Percentiles rank a stretch among this genome's conserved stretches.
Conservation (phyloP, 23 red algal genomes). For the Chondrus crispus region DNA sequence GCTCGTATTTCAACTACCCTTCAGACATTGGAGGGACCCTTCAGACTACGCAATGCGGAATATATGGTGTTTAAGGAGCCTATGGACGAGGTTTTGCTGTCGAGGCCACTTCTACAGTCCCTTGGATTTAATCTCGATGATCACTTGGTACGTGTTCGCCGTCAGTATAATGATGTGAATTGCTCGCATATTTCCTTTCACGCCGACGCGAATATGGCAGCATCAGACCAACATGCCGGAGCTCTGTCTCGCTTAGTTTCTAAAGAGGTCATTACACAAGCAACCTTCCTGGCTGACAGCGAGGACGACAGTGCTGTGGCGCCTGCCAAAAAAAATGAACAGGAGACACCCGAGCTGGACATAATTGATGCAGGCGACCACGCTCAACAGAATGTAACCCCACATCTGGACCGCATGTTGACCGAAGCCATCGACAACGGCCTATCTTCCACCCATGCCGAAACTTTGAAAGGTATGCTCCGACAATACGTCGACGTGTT, state of each 20-base stretch:
- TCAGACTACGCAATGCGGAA: neutral
- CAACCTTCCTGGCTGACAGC: too few relatives aligned
- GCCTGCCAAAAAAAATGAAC: too few relatives aligned
- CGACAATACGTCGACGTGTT: neutral
- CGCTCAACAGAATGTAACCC: too few relatives aligned
- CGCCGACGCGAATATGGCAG: too few relatives aligned
- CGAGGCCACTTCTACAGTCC: neutral
- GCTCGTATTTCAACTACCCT: neutral
- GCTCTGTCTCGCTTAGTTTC: too few relatives aligned
- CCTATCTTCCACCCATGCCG: neutral
- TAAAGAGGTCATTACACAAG: too few relatives aligned
- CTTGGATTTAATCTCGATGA: neutral
- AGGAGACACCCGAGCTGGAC: too few relatives aligned
- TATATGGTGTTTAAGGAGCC: neutral
- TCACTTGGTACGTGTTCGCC: neutral
- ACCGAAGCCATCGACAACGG: constrained; percentile 2
- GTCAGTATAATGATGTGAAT: neutral
- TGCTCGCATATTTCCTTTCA: neutral
- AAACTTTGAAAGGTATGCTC: neutral
- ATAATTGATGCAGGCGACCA: too few relatives aligned
- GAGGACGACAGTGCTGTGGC: too few relatives aligned
- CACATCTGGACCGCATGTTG: neutral
- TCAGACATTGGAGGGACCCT: too few relatives aligned
- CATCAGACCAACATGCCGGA: too few relatives aligned
- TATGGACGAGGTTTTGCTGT: neutral